Percentiles rank a stretch among this genome's conserved stretches.
Conservation (phyloP, 345 rosid species). For the Eucalyptus sp. region DNA sequence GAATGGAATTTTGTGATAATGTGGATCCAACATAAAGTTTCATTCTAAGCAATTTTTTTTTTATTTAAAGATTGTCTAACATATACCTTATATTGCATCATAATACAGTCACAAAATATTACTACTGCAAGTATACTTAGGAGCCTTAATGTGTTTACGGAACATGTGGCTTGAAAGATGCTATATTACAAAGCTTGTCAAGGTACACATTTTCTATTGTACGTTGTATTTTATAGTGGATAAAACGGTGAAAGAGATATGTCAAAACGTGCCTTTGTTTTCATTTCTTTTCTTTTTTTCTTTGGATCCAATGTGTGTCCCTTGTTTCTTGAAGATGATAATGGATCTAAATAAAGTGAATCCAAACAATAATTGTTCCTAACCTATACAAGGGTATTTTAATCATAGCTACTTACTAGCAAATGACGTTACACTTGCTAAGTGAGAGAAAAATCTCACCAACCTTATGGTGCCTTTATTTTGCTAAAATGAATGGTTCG, state of each 20-base stretch:
- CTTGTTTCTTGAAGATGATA: background rate
- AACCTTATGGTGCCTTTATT: too few species aligned
- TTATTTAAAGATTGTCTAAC: background rate
- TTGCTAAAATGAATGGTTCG: too few species aligned
- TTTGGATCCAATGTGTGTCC: background rate
- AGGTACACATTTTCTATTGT: background rate
- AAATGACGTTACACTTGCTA: background rate
- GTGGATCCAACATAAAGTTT: background rate
- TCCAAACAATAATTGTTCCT: background rate
- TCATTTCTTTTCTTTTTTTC: background rate
- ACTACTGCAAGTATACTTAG: background rate
- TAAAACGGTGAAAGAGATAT: background rate
- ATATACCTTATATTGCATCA: background rate
- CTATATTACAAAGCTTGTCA: background rate
- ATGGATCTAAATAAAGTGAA: background rate
- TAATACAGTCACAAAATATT: background rate
- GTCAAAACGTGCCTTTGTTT: background rate
- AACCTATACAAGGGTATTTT: background rate
- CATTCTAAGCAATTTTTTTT: background rate
- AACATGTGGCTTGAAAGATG: background rate
- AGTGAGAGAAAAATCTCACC: background rate
- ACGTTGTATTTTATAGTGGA: background rate
- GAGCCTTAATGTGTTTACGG: background rate
- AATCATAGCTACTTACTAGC: background rate
- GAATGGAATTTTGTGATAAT: background rate